These are phyloP conservation scores for Phialemonium atrogriseum DNA, from an alignment of 2,329 filamentous ascomycete species.

Conservation along the genomic window DNA sequence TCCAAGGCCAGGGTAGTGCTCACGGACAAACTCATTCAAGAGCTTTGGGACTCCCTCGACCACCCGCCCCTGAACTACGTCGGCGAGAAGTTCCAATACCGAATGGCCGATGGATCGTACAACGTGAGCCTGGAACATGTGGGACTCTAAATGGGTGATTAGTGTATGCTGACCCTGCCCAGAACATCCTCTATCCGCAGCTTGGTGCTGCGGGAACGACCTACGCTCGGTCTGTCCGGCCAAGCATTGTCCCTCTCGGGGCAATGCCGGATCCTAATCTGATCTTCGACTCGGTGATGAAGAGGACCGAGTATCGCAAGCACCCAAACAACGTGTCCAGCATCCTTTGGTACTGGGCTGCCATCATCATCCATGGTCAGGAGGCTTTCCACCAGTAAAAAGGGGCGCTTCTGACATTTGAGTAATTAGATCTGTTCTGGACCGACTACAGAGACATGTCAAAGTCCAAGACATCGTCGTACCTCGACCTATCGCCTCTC, in stretches of 20 bases:
- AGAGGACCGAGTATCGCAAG: constrained; percentile 38
- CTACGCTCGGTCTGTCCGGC: constrained; percentile 58
- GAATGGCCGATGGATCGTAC: constrained; percentile 61
- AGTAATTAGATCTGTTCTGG: constrained; percentile 64
- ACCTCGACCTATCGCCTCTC: constrained; percentile 62
- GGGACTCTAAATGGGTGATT: too few species aligned
- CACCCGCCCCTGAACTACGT: constrained; percentile 63
- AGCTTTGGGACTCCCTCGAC: constrained; percentile 63
- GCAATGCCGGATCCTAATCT: constrained; percentile 59
- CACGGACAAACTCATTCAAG: constrained; percentile 58
- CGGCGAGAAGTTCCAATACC: constrained; percentile 55
- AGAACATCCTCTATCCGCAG: constrained; percentile 57
- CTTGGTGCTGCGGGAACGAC: constrained; percentile 59
- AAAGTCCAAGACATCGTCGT: constrained; percentile 60
- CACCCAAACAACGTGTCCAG: constrained; percentile 68
- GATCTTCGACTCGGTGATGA: constrained; percentile 57
- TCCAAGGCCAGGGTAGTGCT: constrained; percentile 55
- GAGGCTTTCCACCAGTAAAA: neutral
- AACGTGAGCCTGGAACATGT: constrained; percentile 42
- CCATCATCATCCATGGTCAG: constrained; percentile 61
- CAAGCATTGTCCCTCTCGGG: constrained; percentile 49
- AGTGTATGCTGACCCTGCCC: constrained; percentile 1
- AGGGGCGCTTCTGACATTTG: too few species aligned
- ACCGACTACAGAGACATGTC: constrained; percentile 54
- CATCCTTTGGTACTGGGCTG: constrained; percentile 65